Evolutionary conservation across 306 rosid genomes (phyloP), one percentile per base, ranked within the genome.

Genomic region (Castanospermum australe): DNA sequence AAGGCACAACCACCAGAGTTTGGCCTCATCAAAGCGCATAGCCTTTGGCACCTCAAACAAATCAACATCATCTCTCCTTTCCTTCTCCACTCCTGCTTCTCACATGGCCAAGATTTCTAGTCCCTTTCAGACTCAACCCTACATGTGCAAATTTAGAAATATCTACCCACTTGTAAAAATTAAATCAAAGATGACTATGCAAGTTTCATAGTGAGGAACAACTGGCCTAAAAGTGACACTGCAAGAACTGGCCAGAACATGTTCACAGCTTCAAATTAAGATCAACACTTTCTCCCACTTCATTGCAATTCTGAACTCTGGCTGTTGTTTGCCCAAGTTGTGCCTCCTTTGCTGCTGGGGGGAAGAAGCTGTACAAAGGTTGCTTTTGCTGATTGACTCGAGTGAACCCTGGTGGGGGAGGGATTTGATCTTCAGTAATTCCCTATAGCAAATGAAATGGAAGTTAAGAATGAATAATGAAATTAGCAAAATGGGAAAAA

Each of bases 191-290:
- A 47, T 30, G 73, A 55, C 72, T n/a, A 74, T 28, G 63, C 59
- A 41, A 47, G 86, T 84, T 66, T 70, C 76, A 81, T 41, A n/a
- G 73, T 73, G 61, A 78, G 78, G 32, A 86, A 57, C 69, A 81
- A 67, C 83, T 75, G 50, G 81, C 81, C 82, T 77, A 61, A 38
- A 78, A 81, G 61, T 55, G 60, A 62, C 59, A 63, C 17, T 13
- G 15, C 48, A 48, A 48, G 32, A 30, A 30, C 39, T 67, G 33
- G 73, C 32, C 33, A 22, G 30, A 62, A 30, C 2, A 60, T 71
- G 54, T 76, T 87, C 85, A 90, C 44, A 94, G 84, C 84, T 89
- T 94, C 88, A 94, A 86, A 81, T 84, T 89, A 52, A 94, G 96
- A 85, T 94, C 97, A 72, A 90, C 68, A 71, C 18, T 84, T 82